A percentile compares a stretch with the other conserved stretches of the same genome.
Conservation (phyloP, 805 yeast species). For the Saturnispora ahearnii region DNA sequence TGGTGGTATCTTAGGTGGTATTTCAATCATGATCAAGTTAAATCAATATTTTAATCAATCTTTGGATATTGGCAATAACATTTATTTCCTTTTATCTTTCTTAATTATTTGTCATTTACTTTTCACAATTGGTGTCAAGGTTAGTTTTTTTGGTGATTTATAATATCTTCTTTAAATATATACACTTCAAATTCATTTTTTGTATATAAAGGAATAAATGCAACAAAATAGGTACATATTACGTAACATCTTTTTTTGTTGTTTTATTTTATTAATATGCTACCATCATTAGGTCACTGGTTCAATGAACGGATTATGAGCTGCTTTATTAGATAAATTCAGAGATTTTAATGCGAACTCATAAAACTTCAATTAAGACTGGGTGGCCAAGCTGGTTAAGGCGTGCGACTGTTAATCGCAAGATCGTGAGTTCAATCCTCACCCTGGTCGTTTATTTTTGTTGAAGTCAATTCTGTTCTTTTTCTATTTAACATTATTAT, state of each 20-base stretch:
- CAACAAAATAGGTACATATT: too few species aligned
- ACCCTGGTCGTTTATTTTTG: conserved; percentile 36
- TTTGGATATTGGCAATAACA: conserved; percentile 30
- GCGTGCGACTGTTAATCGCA: conserved; percentile 60
- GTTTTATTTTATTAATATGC: too few species aligned
- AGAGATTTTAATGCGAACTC: background rate
- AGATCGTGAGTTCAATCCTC: conserved; percentile 56
- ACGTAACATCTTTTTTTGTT: too few species aligned
- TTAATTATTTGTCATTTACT: conserved; percentile 44
- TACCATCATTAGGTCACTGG: too few species aligned
- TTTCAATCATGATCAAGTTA: conserved; percentile 40
- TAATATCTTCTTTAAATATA: conserved; percentile 6
- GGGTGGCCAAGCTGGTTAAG: conserved; percentile 53
- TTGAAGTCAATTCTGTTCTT: background rate
- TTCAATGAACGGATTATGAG: too few species aligned
- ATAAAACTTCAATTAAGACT: conserved; percentile 23
- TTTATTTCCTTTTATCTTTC: conserved; percentile 30
- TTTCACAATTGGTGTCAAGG: conserved; percentile 56
- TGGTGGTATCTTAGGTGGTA: conserved; percentile 57
- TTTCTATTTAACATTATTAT: background rate
- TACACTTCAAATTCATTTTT: too few species aligned
- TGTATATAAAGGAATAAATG: too few species aligned
- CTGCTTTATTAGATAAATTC: too few species aligned
- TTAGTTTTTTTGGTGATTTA: conserved; percentile 44
- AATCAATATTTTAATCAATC: conserved; percentile 32